A percentile compares a stretch with the other conserved stretches of the same genome.
Evolutionary conservation across 1,139 yeast species (phyloP).

Genomic region (Kurtzmaniella natalensis): DNA sequence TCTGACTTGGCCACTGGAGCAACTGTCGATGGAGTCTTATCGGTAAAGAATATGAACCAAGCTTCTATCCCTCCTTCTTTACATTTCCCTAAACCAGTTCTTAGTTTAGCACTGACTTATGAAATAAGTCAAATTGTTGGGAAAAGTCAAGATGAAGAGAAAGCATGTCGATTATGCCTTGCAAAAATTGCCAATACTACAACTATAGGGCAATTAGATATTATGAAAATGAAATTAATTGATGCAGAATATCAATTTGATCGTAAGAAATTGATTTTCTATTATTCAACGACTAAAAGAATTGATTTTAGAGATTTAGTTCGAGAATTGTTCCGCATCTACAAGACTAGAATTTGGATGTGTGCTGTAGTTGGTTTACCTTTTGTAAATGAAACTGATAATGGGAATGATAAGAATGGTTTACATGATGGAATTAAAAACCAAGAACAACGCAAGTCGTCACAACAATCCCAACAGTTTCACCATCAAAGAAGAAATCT

Average conservation of each 20-base stretch:
- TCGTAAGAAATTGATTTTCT: slow-evolving; percentile 86
- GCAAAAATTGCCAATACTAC: slow-evolving; percentile 50
- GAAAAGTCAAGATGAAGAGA: slow-evolving; percentile 67
- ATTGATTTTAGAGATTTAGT: slow-evolving; percentile 92
- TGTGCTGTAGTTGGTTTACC: slow-evolving; percentile 65
- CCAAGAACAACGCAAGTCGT: background rate
- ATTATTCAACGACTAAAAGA: slow-evolving; percentile 69
- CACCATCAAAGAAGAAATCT: background rate
- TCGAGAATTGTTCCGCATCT: slow-evolving; percentile 84
- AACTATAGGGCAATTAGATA: slow-evolving; percentile 15
- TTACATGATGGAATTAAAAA: background rate
- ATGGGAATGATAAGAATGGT: background rate
- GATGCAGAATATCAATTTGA: slow-evolving; percentile 97
- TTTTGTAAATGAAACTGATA: slow-evolving; percentile 11
- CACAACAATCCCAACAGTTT: background rate
- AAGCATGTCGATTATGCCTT: slow-evolving; percentile 60
- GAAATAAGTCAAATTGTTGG: slow-evolving; percentile 58
- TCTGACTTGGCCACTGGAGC: slow-evolving; percentile 14
- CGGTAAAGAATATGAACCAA: slow-evolving; percentile 19
- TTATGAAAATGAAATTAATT: slow-evolving; percentile 41
- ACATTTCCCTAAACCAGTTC: slow-evolving; percentile 69
- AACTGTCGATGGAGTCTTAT: slow-evolving; percentile 14
- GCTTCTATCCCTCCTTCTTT: slow-evolving; percentile 35
- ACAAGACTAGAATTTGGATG: slow-evolving; percentile 97
- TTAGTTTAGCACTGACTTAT: slow-evolving; percentile 60